phyloP scores from a whole-genome alignment of 805 yeast genomes.

The Candida xiaguanensis region DNA sequence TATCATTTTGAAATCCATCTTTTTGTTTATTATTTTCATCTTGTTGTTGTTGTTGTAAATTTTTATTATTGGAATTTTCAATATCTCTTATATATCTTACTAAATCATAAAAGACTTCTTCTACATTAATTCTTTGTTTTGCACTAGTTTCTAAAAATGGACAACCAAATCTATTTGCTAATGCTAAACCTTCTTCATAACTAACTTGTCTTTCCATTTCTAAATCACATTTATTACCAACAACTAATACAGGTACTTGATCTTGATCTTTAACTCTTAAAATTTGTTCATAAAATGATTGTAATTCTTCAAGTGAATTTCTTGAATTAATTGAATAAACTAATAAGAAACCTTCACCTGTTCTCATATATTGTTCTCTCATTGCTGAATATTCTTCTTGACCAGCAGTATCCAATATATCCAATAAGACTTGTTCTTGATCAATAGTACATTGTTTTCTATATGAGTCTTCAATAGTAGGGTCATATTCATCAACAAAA shows the following conservation, averaged over 20 bases:
- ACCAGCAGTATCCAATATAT: constrained; percentile 96
- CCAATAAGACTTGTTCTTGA: constrained; percentile 68
- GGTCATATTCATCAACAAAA: constrained; percentile 96
- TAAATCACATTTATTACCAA: constrained; percentile 76
- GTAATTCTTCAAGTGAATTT: constrained; percentile 79
- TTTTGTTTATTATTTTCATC: neutral
- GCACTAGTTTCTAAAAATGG: constrained; percentile 92
- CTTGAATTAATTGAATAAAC: constrained; percentile 87
- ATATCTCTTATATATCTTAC: constrained; percentile 52
- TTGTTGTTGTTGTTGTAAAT: constrained; percentile 1
- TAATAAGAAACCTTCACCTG: constrained; percentile 89
- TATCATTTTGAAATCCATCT: neutral
- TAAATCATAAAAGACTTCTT: constrained; percentile 71
- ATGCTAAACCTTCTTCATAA: constrained; percentile 54
- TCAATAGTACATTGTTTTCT: constrained; percentile 86
- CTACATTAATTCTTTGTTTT: constrained; percentile 85
- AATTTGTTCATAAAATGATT: constrained; percentile 74
- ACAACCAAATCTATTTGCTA: constrained; percentile 65
- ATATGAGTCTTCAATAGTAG: constrained; percentile 91
- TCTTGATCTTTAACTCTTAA: constrained; percentile 72
- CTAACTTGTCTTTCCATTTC: constrained; percentile 74
- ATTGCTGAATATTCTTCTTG: constrained; percentile 92
- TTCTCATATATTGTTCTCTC: constrained; percentile 88
- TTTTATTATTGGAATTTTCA: constrained; percentile 4
- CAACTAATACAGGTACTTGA: constrained; percentile 72